Conservation (phyloP, 305 asterid genomes). For the Petunia hybrid region DNA sequence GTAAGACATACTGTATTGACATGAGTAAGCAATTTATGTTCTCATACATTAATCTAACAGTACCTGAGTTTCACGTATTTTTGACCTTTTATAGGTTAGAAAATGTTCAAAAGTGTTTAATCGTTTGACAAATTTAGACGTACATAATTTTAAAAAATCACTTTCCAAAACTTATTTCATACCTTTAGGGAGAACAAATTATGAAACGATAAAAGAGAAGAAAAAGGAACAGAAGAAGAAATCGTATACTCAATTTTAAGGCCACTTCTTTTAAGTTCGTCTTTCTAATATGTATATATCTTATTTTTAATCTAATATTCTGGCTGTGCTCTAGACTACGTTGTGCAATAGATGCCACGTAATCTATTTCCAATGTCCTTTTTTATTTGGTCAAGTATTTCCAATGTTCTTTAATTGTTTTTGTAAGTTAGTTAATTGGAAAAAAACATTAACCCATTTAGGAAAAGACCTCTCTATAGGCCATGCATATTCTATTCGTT, state of each 20-base stretch:
- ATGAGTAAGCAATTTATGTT: neutral
- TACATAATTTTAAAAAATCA: neutral
- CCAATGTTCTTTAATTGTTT: neutral
- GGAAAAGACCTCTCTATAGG: neutral
- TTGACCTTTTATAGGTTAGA: neutral
- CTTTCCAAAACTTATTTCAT: neutral
- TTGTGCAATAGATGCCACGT: constrained; percentile 14
- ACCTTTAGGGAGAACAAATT: neutral
- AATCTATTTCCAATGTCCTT: neutral
- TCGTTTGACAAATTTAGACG: neutral
- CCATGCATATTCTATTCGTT: neutral
- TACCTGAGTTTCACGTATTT: neutral
- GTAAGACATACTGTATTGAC: neutral
- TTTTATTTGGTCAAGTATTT: neutral
- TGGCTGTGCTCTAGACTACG: constrained; percentile 19
- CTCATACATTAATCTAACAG: neutral
- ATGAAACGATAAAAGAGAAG: neutral
- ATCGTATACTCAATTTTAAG: neutral
- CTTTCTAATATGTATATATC: neutral
- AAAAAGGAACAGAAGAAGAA: neutral
- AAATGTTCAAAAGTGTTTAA: neutral
- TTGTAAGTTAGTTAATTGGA: neutral
- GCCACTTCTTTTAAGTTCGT: neutral
- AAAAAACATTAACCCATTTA: neutral
- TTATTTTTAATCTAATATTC: neutral